phyloP scores from a whole-genome alignment of 495 filamentous ascomycete genomes.

The Aspergillus taichungensis region DNA sequence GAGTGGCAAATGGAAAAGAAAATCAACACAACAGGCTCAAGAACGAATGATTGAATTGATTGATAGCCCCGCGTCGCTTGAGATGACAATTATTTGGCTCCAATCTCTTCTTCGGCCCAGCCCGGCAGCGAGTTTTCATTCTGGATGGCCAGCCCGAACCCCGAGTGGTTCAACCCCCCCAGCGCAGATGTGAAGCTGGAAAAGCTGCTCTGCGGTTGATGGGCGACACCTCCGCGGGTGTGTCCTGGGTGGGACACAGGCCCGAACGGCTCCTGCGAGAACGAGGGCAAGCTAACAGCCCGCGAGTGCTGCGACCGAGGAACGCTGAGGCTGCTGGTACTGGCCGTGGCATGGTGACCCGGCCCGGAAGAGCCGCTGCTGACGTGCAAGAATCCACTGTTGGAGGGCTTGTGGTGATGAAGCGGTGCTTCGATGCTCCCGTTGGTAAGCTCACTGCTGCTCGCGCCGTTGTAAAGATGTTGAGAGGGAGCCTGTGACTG shows the following conservation, averaged over 20 bases:
- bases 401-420: constrained; percentile 50
- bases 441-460: constrained; percentile 48
- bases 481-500: constrained; percentile 51
- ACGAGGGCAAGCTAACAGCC: constrained; percentile 74
- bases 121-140: constrained; percentile 55
- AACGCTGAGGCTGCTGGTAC: constrained; percentile 49
- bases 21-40: constrained; percentile 3
- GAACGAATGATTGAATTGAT: constrained; percentile 14
- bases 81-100: constrained; percentile 38
- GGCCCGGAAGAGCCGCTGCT: constrained; percentile 56
- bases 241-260: constrained; percentile 37
- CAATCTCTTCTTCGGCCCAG: constrained; percentile 58
- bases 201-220: constrained; percentile 48
- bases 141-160: constrained; percentile 55
- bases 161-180: constrained; percentile 47
- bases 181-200: constrained; percentile 50
- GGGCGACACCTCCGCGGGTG: constrained; percentile 35
- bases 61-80: constrained; percentile 7
- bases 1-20: background rate
- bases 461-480: constrained; percentile 41
- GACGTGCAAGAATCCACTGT: constrained; percentile 48
- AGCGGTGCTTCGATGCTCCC: constrained; percentile 39
- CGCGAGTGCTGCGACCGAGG: constrained; percentile 68
- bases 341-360: constrained; percentile 51
- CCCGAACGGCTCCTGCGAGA: constrained; percentile 51